Evolutionary conservation across 768 basidiomycete genomes (phyloP), one percentile per base, ranked within the genome.

Genomic region (Tricholoma flavovirens): DNA sequence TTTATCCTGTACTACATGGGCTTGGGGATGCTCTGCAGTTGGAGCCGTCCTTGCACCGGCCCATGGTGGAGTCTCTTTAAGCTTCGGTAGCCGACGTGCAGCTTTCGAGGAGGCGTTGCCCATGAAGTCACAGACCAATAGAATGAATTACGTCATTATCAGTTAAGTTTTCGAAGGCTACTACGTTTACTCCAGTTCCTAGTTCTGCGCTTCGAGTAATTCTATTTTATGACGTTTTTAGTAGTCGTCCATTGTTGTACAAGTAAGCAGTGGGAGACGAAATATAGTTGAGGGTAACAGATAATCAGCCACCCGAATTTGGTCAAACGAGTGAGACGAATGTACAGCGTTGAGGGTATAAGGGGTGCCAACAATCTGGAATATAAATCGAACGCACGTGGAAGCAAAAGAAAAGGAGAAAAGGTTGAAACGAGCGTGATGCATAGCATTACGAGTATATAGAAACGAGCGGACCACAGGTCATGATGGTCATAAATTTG

Each of bases 31-130:
- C 45, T 72, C 58, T 38, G 58, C 55, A 4, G 64, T 57, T 21
- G 61, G 60, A 29, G 75, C 69, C 22, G 75, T 68, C 29, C 77
- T 71, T 10, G 75, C 73, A 22, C 79, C 77, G 8, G 80, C 73
- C 80, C 79, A 79, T n/a, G 75, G 61, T 26, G 80, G 73, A 5
- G 72, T 69, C 54, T 75, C 73, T 35, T 68, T 57, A 33, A 71
- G 71, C 51, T 71, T 82, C 10, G 86, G 83, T 17, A 87, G 73
- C 61, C 71, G 80, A 24, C 83, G 78, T 1, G 73, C 71, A 56
- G 77, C 75, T 70, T 85, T 90, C 6, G 88, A 90, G 26, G 83
- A 64, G 15, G 76, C 70, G 49, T 71, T 73, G 10, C 88, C 88
- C 88, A 90, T 89, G n/a, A 17, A 26, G 30, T n/a, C n/a, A n/a